Conservation (phyloP, 768 basidiomycete genomes). For the Lepiota brunneoincarnata region DNA sequence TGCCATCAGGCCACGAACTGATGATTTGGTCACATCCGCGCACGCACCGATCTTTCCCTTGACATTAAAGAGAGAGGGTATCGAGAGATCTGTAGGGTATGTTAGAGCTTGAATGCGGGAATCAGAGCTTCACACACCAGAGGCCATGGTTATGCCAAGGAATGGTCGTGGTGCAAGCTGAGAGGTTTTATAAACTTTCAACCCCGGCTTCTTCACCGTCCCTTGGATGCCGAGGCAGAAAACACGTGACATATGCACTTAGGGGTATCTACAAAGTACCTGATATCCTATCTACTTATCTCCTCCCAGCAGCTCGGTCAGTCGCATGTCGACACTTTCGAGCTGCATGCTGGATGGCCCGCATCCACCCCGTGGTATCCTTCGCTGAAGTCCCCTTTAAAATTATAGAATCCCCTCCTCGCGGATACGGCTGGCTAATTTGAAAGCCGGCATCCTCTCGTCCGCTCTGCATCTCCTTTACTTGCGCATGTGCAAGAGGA, state of each 20-base stretch:
- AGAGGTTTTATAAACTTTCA: conserved; percentile 5
- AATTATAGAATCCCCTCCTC: conserved; percentile 69
- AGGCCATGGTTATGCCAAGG: conserved; percentile 14
- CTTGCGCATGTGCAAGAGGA: conserved; percentile 62
- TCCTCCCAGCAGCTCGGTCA: conserved; percentile 30
- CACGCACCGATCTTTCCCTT: conserved; percentile 63
- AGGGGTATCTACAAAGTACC: background rate
- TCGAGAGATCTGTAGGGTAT: conserved; percentile 43
- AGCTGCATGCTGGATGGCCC: conserved; percentile 37
- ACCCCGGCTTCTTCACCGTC: conserved; percentile 18
- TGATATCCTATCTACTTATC: conserved; percentile 13
- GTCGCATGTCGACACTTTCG: conserved; percentile 44
- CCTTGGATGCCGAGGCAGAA: conserved; percentile 17
- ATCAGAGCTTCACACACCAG: conserved; percentile 14
- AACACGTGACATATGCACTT: conserved; percentile 12
- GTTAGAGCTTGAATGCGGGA: conserved; percentile 7
- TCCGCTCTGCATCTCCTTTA: conserved; percentile 47
- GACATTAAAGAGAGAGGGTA: conserved; percentile 59
- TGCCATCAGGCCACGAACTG: background rate
- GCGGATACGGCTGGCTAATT: conserved; percentile 62
- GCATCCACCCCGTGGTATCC: conserved; percentile 40
- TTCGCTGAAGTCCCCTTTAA: conserved; percentile 55
- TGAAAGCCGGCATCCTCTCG: conserved; percentile 71
- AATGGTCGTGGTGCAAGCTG: conserved; percentile 1
- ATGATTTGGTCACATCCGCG: background rate